A percentile compares a stretch with the other conserved stretches of the same genome.
Evolutionary conservation across 2,329 filamentous ascomycete species (phyloP).

Genomic region (Cladosporium sphaerospermum): DNA sequence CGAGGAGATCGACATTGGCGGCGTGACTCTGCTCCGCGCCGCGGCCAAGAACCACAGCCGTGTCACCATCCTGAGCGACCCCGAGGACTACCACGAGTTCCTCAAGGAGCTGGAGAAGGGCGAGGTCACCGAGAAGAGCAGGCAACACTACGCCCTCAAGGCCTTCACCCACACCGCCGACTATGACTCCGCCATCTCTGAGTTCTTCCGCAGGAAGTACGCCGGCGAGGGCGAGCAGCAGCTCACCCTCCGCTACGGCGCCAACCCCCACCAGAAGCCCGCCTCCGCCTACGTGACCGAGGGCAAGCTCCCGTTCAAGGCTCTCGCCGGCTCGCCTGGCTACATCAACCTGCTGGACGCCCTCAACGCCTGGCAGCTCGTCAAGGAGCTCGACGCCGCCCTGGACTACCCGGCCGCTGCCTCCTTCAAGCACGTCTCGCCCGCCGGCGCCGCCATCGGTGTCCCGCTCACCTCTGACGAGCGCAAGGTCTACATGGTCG

Average conservation of each 20-base stretch:
- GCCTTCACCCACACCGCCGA: conserved; percentile 97
- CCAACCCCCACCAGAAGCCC: conserved; percentile 97
- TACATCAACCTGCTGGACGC: conserved; percentile 98
- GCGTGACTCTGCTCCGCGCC: conserved; percentile 90
- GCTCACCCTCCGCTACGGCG: conserved; percentile 82
- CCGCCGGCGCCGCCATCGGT: conserved; percentile 90
- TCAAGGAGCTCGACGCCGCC: conserved; percentile 89
- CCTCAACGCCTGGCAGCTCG: conserved; percentile 92
- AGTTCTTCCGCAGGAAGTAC: conserved; percentile 97
- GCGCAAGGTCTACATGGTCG: conserved; percentile 97
- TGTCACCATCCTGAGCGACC: conserved; percentile 93
- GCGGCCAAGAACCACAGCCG: conserved; percentile 97
- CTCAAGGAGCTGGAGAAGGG: conserved; percentile 81
- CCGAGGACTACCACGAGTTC: conserved; percentile 88
- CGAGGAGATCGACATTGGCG: conserved; percentile 97
- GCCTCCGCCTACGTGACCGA: conserved; percentile 74
- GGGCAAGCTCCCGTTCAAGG: conserved; percentile 84
- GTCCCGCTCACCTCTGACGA: conserved; percentile 79
- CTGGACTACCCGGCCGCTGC: conserved; percentile 85
- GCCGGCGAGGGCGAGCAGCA: conserved; percentile 78
- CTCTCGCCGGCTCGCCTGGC: conserved; percentile 79
- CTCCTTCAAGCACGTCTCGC: conserved; percentile 98
- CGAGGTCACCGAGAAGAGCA: conserved; percentile 76
- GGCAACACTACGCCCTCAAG: conserved; percentile 88
- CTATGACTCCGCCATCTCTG: conserved; percentile 89